Evolutionary conservation across 2,329 filamentous ascomycete genomes (phyloP), one percentile per base, ranked within the genome.

Genomic region (Xylaria sp.): DNA sequence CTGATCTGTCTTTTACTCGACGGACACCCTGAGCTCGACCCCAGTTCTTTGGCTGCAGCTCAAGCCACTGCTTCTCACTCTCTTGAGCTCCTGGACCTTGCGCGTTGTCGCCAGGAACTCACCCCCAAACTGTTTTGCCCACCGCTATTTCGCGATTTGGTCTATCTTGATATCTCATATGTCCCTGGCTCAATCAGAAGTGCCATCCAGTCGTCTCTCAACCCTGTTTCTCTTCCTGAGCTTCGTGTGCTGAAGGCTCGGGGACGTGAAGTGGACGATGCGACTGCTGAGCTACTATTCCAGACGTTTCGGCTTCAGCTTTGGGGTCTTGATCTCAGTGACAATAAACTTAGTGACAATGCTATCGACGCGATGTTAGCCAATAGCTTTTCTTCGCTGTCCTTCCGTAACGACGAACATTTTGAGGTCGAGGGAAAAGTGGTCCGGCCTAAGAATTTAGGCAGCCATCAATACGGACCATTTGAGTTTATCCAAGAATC

Each of bases 261-360:
- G 55, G 79, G 81, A 1, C 81, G 85, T 24, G 82, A 85, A 66
- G 72, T 89, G 24, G 82, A 84, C 24, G 81, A 86, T 65, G 62
- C 64, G 1, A 76, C 79, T 1, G 76, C 81, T 2, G 64, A 77
- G 0, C 50, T 75, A 2, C 69, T 83, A 48, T 72, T 85, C 73
- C 70, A 74, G 66, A 69, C 75, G 4, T 81, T 82, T 56, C 65
- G 70, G 4, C 67, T 67, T 11, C 82, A 80, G 32, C 75, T 90
- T 11, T 90, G 88, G 87, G 88, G 87, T 71, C 74, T 90, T 4
- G 87, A 90, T 69, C 58, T 90, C 0, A 79, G 81, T 45, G 61
- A 81, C 5, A 90, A 90, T 70, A 81, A 79, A 11, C 73, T 90
- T 9, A 84, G 82, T 0, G 87, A 89, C 71, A 71, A 45, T 2